Evolutionary conservation across 345 rosid genomes (phyloP).

Genomic region (Citrus reticulata): DNA sequence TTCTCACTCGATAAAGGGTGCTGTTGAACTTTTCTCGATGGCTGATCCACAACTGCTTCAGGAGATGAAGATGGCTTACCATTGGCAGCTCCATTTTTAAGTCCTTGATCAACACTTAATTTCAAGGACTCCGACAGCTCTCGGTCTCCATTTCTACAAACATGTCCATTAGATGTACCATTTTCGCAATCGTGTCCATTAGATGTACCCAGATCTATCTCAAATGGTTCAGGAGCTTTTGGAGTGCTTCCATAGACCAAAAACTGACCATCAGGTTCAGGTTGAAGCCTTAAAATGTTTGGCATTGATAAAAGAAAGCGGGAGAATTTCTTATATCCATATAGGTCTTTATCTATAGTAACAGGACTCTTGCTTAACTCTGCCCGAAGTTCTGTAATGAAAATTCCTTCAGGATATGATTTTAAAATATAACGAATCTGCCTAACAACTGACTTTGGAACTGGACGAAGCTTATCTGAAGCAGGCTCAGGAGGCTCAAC

Average conservation of each 20-base stretch:
- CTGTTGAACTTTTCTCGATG: slow-evolving; percentile 18
- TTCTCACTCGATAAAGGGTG: slow-evolving; percentile 16
- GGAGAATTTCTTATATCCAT: slow-evolving; percentile 57
- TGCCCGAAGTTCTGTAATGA: slow-evolving; percentile 44
- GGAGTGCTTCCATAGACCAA: slow-evolving; percentile 21
- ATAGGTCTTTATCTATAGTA: slow-evolving; percentile 46
- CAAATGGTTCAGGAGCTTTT: slow-evolving; percentile 32
- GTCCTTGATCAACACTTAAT: slow-evolving; percentile 19
- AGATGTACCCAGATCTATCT: slow-evolving; percentile 6
- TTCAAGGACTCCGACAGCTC: slow-evolving; percentile 5
- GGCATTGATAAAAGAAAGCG: slow-evolving; percentile 69
- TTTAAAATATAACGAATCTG: slow-evolving; percentile 47
- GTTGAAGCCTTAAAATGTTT: slow-evolving; percentile 43
- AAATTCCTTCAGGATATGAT: slow-evolving; percentile 49
- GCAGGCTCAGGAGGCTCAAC: slow-evolving; percentile 28
- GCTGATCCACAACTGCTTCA: slow-evolving; percentile 10
- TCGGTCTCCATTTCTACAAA: slow-evolving; percentile 12
- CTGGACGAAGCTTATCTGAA: slow-evolving; percentile 33
- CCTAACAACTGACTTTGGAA: slow-evolving; percentile 47
- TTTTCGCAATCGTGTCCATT: not conserved
- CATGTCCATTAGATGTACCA: not conserved
- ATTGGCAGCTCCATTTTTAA: slow-evolving; percentile 20
- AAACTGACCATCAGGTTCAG: slow-evolving; percentile 36
- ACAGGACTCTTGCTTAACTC: slow-evolving; percentile 46
- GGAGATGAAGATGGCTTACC: slow-evolving; percentile 11